These are phyloP conservation scores for Entomortierella beljakovae DNA, from an alignment of 192 early-diverging fungal species.

Conservation along the genomic window DNA sequence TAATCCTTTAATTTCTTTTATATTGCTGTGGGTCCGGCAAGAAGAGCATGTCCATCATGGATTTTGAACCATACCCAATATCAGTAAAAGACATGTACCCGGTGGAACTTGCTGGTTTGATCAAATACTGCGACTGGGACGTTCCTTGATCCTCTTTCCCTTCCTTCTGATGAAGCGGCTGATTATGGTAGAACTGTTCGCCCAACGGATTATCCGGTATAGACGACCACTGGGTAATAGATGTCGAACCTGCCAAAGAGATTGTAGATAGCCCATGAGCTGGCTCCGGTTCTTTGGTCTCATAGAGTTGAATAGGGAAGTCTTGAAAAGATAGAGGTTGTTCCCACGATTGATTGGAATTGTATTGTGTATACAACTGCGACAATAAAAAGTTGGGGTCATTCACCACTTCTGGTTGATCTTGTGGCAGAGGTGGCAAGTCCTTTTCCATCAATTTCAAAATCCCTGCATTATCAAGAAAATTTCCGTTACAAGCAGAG, in stretches of 20 bases:
- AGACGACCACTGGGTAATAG: neutral
- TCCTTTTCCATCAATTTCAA: slow-evolving; percentile 11
- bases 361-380: slow-evolving; percentile 19
- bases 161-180: slow-evolving; percentile 9
- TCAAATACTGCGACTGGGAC: slow-evolving; percentile 12
- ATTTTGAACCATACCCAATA: slow-evolving; percentile 3
- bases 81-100: slow-evolving; percentile 25
- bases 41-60: slow-evolving; percentile 16
- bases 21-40: neutral
- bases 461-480: neutral
- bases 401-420: neutral
- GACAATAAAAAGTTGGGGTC: slow-evolving; percentile 16
- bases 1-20: neutral
- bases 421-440: slow-evolving; percentile 10
- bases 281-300: neutral
- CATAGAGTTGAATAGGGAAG: neutral
- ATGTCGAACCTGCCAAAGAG: neutral
- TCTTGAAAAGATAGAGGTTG: neutral
- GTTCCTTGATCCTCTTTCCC: neutral
- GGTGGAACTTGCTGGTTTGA: slow-evolving; percentile 12
- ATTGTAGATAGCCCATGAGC: neutral
- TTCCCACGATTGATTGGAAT: slow-evolving; percentile 2
- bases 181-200: too few relatives aligned
- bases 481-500: neutral
- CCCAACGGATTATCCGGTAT: neutral